Evolutionary conservation across 768 basidiomycete genomes (phyloP), one percentile per base, ranked within the genome.

Genomic region (Inosperma sp.): DNA sequence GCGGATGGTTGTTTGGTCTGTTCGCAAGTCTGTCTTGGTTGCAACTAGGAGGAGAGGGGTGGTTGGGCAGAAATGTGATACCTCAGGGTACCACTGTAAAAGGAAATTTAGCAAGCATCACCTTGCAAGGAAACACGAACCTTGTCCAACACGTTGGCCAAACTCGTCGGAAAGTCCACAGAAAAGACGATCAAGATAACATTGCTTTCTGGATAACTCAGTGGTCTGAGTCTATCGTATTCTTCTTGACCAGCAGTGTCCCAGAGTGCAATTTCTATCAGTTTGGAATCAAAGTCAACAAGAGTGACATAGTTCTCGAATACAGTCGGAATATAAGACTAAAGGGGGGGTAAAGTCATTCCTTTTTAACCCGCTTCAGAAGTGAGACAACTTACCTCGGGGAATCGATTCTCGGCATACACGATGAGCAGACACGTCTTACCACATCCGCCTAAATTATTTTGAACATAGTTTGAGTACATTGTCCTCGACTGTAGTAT

Each of bases 161-260:
- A 82, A 65, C 86, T 90, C 9, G 86, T 84, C 7, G 93, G 93
- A 62, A 93, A 94, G 73, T 95, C 92, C 65, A 94, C 74, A 9
- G 90, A 92, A 74, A 95, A 96, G 23, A 94, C 92, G 59, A 95
- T 89, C 59, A 95, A 85, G 60, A 95, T 91, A 52, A 92, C 88
- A 62, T 91, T 81, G 74, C 84, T 87, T 67, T 93, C 89, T 16
- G 90, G 88, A 59, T 93, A 92, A 65, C 85, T 88, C 55, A 93
- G 74, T 16, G 89, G 88, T 57, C 89, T 78, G 49, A 93, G 77
- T 55, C 88, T 79, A 67, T 94, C 92, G 68, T 96, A 97, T 72
- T 97, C 93, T 70, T 97, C 93, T 67, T 96, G 93, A 22, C 93
- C 93, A 1, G 93, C 93, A 1, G 93, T 97, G 69, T 97, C 93